These are phyloP conservation scores for Allomyces macrogynus DNA, from an alignment of 192 early-diverging fungal species.

Conservation along the genomic window DNA sequence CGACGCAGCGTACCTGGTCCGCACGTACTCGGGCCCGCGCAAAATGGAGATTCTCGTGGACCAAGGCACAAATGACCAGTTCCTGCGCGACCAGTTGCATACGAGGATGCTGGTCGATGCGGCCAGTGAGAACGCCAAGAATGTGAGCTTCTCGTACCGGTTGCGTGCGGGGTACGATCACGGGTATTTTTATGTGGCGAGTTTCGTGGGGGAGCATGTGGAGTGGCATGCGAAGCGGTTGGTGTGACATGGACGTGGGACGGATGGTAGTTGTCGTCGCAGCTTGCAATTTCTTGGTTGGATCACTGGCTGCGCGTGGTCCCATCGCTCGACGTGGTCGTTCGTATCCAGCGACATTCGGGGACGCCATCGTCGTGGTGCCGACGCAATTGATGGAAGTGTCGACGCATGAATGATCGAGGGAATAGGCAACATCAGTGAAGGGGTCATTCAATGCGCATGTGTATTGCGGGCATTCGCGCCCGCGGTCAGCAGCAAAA, in stretches of 20 bases:
- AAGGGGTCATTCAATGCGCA: no score
- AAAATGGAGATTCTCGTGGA: conserved; percentile 17
- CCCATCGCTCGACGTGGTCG: no score
- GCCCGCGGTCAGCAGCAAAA: no score
- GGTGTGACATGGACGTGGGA: background rate
- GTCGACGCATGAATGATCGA: no score
- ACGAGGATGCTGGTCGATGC: conserved; percentile 32
- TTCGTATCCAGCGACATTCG: no score
- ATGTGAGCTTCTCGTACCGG: conserved; percentile 29
- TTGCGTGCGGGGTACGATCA: conserved; percentile 76
- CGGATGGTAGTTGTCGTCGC: no score
- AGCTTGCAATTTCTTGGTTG: no score
- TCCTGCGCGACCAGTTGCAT: conserved; percentile 44
- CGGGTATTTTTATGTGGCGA: conserved; percentile 66
- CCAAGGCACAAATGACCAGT: conserved; percentile 52
- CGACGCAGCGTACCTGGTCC: conserved; percentile 52
- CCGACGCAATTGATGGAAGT: no score
- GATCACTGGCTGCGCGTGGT: no score
- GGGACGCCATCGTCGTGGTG: no score
- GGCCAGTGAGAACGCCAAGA: conserved; percentile 15
- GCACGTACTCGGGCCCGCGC: conserved; percentile 16
- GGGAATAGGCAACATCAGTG: no score
- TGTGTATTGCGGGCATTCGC: no score
- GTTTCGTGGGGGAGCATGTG: conserved; percentile 60
- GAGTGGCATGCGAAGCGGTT: conserved; percentile 44